These are phyloP conservation scores for Phytopythium montanum DNA, from an alignment of 352 stramenopile genomes.

Conservation along the genomic window DNA sequence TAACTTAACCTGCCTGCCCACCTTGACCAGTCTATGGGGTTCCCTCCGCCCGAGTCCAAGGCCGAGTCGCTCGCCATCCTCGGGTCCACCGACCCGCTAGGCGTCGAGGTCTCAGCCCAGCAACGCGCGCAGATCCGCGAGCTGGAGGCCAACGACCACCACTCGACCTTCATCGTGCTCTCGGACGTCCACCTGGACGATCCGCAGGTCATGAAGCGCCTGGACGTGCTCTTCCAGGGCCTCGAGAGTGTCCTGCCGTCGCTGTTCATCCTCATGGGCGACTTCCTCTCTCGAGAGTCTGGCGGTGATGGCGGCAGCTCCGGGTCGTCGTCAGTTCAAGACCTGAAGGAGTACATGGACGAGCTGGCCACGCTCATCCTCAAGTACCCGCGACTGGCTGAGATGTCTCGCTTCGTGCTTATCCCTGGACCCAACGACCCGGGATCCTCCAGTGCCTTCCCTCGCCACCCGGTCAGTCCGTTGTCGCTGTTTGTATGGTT, in stretches of 20 bases:
- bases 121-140: constrained; percentile 76
- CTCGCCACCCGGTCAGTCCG: constrained; percentile 56
- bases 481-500: background rate
- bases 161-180: constrained; percentile 91
- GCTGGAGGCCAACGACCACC: constrained; percentile 77
- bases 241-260: constrained; percentile 71
- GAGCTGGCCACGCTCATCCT: constrained; percentile 90
- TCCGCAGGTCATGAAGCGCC: constrained; percentile 83
- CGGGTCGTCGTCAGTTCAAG: constrained; percentile 62
- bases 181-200: constrained; percentile 94
- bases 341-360: constrained; percentile 86
- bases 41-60: constrained; percentile 87
- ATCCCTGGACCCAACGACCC: constrained; percentile 92
- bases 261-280: constrained; percentile 94
- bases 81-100: constrained; percentile 74
- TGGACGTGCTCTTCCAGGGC: constrained; percentile 88
- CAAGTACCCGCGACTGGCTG: constrained; percentile 76
- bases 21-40: constrained; percentile 75
- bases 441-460: constrained; percentile 74
- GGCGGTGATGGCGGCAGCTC: constrained; percentile 67
- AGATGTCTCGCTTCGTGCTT: constrained; percentile 89
- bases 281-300: constrained; percentile 73
- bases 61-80: constrained; percentile 70
- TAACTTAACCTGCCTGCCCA: background rate
- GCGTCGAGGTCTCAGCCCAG: constrained; percentile 73